Percentiles rank a stretch among this genome's conserved stretches.
Conservation (phyloP, 306 rosid genomes). For the Lablab purpureus region DNA sequence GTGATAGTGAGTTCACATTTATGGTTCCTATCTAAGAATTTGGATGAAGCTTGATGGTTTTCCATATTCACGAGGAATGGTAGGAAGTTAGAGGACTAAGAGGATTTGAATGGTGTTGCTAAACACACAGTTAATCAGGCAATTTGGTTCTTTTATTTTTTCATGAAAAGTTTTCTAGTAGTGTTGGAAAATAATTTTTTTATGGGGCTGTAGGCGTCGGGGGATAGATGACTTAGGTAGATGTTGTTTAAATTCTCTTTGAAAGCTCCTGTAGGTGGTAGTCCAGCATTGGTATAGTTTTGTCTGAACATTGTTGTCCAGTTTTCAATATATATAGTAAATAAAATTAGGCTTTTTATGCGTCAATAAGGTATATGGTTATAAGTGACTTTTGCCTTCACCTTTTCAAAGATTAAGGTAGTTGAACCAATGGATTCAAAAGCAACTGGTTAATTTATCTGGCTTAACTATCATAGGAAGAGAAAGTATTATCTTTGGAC, state of each 20-base stretch:
- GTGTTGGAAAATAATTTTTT: background rate
- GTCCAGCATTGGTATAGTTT: background rate
- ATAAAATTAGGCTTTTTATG: slow-evolving; percentile 12
- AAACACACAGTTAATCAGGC: slow-evolving; percentile 4
- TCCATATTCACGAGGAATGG: slow-evolving; percentile 11
- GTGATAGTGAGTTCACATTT: slow-evolving; percentile 25
- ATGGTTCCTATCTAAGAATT: slow-evolving; percentile 1
- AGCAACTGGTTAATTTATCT: slow-evolving; percentile 8
- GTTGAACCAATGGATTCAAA: slow-evolving; percentile 24
- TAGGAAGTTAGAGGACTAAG: slow-evolving; percentile 12
- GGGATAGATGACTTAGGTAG: slow-evolving; percentile 1
- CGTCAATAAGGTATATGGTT: slow-evolving; percentile 13
- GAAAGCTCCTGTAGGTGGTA: slow-evolving; percentile 23
- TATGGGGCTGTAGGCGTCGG: background rate
- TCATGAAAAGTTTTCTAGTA: background rate
- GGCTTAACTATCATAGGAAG: slow-evolving; percentile 3
- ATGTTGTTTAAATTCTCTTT: background rate
- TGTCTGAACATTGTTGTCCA: slow-evolving; percentile 3
- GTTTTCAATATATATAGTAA: slow-evolving; percentile 4
- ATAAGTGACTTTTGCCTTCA: background rate
- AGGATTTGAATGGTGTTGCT: slow-evolving; percentile 15
- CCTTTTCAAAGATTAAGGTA: slow-evolving; percentile 15
- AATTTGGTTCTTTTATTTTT: background rate
- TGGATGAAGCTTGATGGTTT: slow-evolving; percentile 21
- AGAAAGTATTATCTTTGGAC: slow-evolving; percentile 6